Conservation (phyloP, 257 asterid genomes). For the Rhazya stricta region DNA sequence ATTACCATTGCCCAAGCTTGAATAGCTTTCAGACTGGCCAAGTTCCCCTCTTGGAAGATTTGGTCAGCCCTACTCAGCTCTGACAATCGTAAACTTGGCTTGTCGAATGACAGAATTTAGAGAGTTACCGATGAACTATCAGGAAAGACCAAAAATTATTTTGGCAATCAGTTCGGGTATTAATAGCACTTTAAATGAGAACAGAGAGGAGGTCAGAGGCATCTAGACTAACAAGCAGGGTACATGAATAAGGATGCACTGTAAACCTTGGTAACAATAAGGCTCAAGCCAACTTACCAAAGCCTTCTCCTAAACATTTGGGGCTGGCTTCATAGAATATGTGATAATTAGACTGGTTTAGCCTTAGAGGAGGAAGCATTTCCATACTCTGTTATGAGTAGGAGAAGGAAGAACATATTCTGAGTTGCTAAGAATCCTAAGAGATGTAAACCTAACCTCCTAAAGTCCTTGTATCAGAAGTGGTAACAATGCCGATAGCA, state of each 20-base stretch:
- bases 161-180: background rate
- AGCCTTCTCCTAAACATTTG: background rate
- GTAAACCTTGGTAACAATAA: background rate
- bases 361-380: background rate
- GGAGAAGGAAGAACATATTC: background rate
- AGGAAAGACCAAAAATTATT: background rate
- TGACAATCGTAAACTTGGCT: background rate
- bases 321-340: background rate
- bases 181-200: background rate
- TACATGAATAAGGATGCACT: background rate
- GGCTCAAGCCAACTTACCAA: background rate
- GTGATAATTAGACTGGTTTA: background rate
- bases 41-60: background rate
- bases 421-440: background rate
- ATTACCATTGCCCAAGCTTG: background rate
- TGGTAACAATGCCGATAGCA: background rate
- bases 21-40: background rate
- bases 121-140: background rate
- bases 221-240: background rate
- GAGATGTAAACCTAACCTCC: background rate
- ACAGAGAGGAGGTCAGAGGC: background rate
- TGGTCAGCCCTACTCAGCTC: background rate
- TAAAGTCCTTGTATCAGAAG: background rate
- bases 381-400: background rate
- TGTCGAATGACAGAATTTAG: background rate